Percentiles rank a stretch among this genome's conserved stretches.
These are phyloP conservation scores for Cercospora zeae-maydis DNA, from an alignment of 2,329 filamentous ascomycete species.

Conservation along the genomic window DNA sequence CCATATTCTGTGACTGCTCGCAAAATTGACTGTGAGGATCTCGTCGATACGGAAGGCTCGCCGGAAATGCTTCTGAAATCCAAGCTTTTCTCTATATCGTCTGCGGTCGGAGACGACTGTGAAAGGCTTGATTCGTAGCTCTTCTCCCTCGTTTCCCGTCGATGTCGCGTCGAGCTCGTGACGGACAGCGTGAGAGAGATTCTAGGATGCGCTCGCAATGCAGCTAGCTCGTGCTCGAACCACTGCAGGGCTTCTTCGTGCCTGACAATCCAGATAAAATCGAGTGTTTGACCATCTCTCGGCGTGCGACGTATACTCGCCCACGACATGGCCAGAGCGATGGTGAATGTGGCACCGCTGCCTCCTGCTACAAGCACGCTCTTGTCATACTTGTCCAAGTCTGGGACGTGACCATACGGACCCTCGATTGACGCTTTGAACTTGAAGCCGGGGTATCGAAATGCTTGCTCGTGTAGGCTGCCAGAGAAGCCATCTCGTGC, in stretches of 20 bases:
- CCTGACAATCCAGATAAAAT: constrained; percentile 36
- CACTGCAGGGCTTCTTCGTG: constrained; percentile 41
- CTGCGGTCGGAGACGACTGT: background rate
- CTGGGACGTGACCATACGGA: constrained; percentile 30
- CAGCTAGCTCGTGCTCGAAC: constrained; percentile 51
- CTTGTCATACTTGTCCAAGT: constrained; percentile 57
- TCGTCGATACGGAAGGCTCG: background rate
- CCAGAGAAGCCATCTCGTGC: constrained; percentile 26
- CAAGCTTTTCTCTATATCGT: constrained; percentile 5
- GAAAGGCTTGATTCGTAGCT: background rate
- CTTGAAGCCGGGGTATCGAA: constrained; percentile 14
- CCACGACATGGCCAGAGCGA: constrained; percentile 54
- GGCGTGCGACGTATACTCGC: constrained; percentile 28
- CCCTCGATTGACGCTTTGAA: constrained; percentile 28
- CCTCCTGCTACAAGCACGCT: constrained; percentile 58
- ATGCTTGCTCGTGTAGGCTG: constrained; percentile 21
- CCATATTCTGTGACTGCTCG: background rate
- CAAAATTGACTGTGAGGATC: background rate
- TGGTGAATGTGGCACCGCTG: constrained; percentile 56
- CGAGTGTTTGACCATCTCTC: constrained; percentile 48
- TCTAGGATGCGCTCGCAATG: constrained; percentile 42
- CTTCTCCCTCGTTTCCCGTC: background rate
- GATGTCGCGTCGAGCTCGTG: constrained; percentile 33
- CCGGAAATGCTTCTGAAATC: background rate
- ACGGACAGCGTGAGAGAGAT: constrained; percentile 53